Percentiles rank a stretch among this genome's conserved stretches.
These are phyloP conservation scores for Lolium rigidum DNA, from an alignment of 176 grass and related monocot species.

Conservation along the genomic window DNA sequence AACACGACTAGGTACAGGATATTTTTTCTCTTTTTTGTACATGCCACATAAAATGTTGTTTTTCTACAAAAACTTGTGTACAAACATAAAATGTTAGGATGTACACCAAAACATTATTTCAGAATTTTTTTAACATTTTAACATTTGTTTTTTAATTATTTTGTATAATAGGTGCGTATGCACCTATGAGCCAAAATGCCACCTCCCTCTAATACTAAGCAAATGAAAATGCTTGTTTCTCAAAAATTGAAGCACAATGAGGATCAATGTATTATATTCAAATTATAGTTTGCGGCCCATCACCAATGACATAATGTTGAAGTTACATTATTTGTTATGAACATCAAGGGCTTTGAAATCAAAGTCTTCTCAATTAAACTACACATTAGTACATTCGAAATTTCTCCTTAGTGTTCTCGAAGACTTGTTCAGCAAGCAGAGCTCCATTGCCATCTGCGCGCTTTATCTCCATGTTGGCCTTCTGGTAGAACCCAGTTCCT, in stretches of 20 bases:
- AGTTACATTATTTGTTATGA: slow-evolving; percentile 45
- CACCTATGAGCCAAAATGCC: too few relatives aligned
- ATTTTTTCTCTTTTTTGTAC: too few relatives aligned
- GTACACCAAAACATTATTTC: too few relatives aligned
- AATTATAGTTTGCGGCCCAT: slow-evolving; percentile 21
- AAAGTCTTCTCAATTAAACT: background rate
- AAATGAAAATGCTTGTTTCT: slow-evolving; percentile 8
- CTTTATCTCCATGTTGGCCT: slow-evolving; percentile 91
- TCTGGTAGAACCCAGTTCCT: slow-evolving; percentile 90
- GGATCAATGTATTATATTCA: slow-evolving; percentile 29
- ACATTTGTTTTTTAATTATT: too few relatives aligned
- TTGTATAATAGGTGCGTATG: too few relatives aligned
- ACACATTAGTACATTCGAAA: slow-evolving; percentile 82
- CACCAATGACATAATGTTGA: background rate
- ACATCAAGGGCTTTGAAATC: slow-evolving; percentile 46
- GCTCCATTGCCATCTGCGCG: slow-evolving; percentile 85
- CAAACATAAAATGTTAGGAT: too few relatives aligned
- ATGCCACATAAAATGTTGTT: too few relatives aligned
- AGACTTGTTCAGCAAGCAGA: slow-evolving; percentile 90
- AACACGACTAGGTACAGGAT: too few relatives aligned
- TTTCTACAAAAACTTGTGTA: too few relatives aligned
- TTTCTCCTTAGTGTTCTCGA: slow-evolving; percentile 94
- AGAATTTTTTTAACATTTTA: too few relatives aligned
- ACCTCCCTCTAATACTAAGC: background rate
- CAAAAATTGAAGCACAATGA: background rate